Conservation (phyloP, 176 grass and related monocot genomes). For the Carex parvula region DNA sequence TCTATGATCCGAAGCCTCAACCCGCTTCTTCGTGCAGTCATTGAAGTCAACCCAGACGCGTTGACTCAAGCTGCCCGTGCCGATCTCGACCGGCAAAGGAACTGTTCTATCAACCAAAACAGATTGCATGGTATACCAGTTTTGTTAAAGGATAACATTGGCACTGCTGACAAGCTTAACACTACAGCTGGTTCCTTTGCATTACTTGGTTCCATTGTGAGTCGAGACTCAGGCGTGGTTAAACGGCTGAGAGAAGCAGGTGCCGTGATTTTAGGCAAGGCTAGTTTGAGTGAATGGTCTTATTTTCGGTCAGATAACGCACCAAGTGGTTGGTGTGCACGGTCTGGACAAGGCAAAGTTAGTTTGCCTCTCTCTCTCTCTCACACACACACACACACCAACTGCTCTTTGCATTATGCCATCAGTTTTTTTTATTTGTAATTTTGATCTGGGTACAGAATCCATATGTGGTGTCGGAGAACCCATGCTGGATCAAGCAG, state of each 20-base stretch:
- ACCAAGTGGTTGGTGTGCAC: slow-evolving; percentile 41
- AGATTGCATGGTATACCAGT: slow-evolving; percentile 58
- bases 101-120: not conserved
- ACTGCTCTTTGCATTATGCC: no score
- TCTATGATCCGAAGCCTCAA: slow-evolving; percentile 38
- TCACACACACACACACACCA: not conserved
- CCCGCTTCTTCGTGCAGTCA: slow-evolving; percentile 42
- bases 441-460: slow-evolving; percentile 18
- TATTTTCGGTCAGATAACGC: slow-evolving; percentile 27
- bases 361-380: not conserved
- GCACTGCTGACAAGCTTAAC: slow-evolving; percentile 44
- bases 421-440: not conserved
- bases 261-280: slow-evolving; percentile 58
- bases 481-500: slow-evolving; percentile 52
- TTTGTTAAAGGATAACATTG: slow-evolving; percentile 69
- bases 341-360: slow-evolving; percentile 46
- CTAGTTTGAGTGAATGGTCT: slow-evolving; percentile 59
- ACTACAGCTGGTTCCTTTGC: slow-evolving; percentile 64
- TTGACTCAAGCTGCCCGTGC: slow-evolving; percentile 37
- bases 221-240: slow-evolving; percentile 50
- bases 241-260: slow-evolving; percentile 40
- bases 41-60: slow-evolving; percentile 70
- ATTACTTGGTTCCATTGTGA: slow-evolving; percentile 47
- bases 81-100: slow-evolving; percentile 12
- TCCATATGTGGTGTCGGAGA: slow-evolving; percentile 36